These are phyloP conservation scores for Samsoniella hepiali DNA, from an alignment of 2,329 filamentous ascomycete genomes.

Conservation along the genomic window DNA sequence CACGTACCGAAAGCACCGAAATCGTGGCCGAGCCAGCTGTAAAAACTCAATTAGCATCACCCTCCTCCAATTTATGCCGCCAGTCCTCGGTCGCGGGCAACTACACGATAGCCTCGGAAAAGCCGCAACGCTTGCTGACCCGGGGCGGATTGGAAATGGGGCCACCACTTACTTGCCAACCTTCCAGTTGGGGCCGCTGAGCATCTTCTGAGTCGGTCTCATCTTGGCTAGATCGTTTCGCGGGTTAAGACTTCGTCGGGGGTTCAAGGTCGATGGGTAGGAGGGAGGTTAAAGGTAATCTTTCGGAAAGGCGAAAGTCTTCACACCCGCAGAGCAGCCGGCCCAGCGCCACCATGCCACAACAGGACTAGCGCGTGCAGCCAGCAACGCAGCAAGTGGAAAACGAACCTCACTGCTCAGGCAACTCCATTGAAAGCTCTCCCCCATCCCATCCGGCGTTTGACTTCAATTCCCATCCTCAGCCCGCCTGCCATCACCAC, in stretches of 20 bases:
- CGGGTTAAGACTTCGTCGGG: background rate
- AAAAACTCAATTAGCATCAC: constrained; percentile 26
- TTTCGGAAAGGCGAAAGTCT: constrained; percentile 26
- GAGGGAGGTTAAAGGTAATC: constrained; percentile 18
- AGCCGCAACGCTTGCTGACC: constrained; percentile 30
- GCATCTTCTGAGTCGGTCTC: constrained; percentile 41
- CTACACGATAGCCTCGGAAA: constrained; percentile 24
- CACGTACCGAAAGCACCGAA: constrained; percentile 75
- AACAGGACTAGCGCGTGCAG: constrained; percentile 15
- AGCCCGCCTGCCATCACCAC: constrained; percentile 5
- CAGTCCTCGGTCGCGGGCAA: background rate
- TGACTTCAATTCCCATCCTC: background rate
- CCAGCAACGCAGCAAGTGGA: background rate
- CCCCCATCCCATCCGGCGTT: constrained; percentile 12
- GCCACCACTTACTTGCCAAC: constrained; percentile 34
- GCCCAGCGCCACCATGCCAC: constrained; percentile 13
- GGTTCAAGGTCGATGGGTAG: constrained; percentile 14
- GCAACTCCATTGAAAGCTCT: constrained; percentile 15
- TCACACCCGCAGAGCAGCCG: constrained; percentile 18
- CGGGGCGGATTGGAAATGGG: constrained; percentile 4
- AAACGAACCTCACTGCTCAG: constrained; percentile 18
- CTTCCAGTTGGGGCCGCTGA: constrained; percentile 32
- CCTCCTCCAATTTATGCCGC: background rate
- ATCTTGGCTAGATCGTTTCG: constrained; percentile 30
- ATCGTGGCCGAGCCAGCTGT: constrained; percentile 63